Percentiles rank a stretch among this genome's conserved stretches.
Conservation (phyloP, 2,329 filamentous ascomycete species). For the Remersonia thermophila region DNA sequence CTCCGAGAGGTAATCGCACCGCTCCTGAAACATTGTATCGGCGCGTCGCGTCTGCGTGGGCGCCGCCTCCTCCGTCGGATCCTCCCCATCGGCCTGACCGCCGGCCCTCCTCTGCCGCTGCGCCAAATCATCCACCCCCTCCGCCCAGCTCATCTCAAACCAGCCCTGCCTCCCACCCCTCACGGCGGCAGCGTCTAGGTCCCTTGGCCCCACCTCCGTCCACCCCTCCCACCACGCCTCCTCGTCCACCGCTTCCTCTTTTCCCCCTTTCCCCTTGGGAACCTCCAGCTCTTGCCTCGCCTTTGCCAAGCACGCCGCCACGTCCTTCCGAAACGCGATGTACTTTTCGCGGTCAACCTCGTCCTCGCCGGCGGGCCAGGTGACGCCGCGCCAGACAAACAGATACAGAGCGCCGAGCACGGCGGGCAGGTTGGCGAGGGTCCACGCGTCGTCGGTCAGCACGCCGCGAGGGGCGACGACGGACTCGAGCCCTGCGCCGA, state of each 20-base stretch:
- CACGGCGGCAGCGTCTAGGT: slow-evolving; percentile 51
- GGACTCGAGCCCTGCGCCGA: slow-evolving; percentile 60
- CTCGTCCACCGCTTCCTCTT: slow-evolving; percentile 27
- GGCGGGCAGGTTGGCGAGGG: slow-evolving; percentile 35
- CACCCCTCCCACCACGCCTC: slow-evolving; percentile 47
- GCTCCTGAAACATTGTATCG: slow-evolving; percentile 64
- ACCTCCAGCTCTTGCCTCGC: slow-evolving; percentile 31
- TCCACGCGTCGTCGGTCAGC: slow-evolving; percentile 36
- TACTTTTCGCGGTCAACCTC: slow-evolving; percentile 32
- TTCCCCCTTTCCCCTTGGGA: slow-evolving; percentile 41
- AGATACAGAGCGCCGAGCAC: slow-evolving; percentile 50
- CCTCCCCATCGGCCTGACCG: slow-evolving; percentile 22
- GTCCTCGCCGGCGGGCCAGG: slow-evolving; percentile 22
- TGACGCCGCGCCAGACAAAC: slow-evolving; percentile 43
- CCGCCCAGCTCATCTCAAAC: slow-evolving; percentile 53
- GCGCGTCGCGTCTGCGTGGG: slow-evolving; percentile 34
- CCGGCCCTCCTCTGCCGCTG: slow-evolving; percentile 19
- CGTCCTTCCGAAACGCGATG: slow-evolving; percentile 32
- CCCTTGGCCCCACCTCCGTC: slow-evolving; percentile 34
- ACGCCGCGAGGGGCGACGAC: slow-evolving; percentile 33
- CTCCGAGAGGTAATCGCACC: slow-evolving; percentile 59
- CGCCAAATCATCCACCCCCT: slow-evolving; percentile 43
- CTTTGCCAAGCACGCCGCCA: slow-evolving; percentile 31
- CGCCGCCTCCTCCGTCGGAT: slow-evolving; percentile 27
- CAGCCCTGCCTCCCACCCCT: slow-evolving; percentile 43